phyloP scores from a whole-genome alignment of 805 yeast genomes.

The Citeromyces matritensis region DNA sequence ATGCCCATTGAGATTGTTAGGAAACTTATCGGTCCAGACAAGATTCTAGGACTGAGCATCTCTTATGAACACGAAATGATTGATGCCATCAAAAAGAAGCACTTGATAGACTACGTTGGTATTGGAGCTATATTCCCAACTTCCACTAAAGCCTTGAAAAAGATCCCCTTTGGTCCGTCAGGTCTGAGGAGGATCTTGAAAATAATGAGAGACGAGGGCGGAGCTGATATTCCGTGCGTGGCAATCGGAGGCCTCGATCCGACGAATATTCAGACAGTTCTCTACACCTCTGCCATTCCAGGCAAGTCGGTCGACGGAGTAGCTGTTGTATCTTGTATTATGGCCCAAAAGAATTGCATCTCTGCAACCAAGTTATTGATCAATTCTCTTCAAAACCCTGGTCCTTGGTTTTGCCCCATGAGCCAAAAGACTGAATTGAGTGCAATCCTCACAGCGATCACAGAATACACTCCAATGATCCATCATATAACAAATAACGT shows the following conservation, averaged over 20 bases:
- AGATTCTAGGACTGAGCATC: conserved; percentile 71
- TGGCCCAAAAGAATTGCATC: conserved; percentile 45
- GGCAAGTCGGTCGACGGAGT: conserved; percentile 56
- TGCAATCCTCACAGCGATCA: not conserved
- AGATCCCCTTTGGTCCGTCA: conserved; percentile 49
- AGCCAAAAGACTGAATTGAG: not conserved
- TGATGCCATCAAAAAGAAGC: conserved; percentile 26
- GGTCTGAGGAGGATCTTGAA: conserved; percentile 44
- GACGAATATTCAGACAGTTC: conserved; percentile 40
- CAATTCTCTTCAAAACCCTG: conserved; percentile 13
- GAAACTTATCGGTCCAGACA: conserved; percentile 51
- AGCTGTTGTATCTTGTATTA: conserved; percentile 78
- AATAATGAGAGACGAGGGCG: conserved; percentile 20
- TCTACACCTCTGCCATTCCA: conserved; percentile 29
- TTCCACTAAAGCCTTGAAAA: conserved; percentile 43
- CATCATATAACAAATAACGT: conserved; percentile 85
- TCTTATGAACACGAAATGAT: conserved; percentile 40
- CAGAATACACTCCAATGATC: conserved; percentile 41
- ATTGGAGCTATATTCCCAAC: conserved; percentile 72
- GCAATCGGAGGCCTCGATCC: conserved; percentile 72
- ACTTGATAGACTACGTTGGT: conserved; percentile 59
- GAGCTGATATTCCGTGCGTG: conserved; percentile 36
- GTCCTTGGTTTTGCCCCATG: conserved; percentile 8
- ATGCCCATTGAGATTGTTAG: conserved; percentile 52
- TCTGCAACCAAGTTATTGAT: conserved; percentile 27